phyloP scores from a whole-genome alignment of 495 filamentous ascomycete species.

The Daldinia decipiens region DNA sequence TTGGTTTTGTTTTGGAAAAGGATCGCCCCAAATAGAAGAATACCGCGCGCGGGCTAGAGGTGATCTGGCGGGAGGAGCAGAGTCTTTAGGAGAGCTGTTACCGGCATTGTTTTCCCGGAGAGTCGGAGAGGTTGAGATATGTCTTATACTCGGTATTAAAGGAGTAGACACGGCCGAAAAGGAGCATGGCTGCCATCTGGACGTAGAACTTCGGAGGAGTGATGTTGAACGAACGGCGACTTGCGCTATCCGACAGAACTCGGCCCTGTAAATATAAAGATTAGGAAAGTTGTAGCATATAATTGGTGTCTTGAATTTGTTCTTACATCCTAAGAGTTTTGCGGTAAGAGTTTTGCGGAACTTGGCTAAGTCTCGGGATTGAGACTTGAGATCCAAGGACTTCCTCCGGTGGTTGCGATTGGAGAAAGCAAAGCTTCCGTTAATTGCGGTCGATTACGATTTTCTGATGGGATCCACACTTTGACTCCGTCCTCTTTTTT shows the following conservation, averaged over 20 bases:
- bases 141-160: slow-evolving; percentile 9
- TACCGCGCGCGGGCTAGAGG: slow-evolving; percentile 20
- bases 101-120: slow-evolving; percentile 1
- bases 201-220: slow-evolving; percentile 26
- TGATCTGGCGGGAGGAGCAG: slow-evolving; percentile 1
- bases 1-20: neutral
- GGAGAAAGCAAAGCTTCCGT: neutral
- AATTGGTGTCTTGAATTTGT: neutral
- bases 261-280: slow-evolving; percentile 33
- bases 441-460: neutral
- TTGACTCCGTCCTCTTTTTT: neutral
- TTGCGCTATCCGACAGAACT: slow-evolving; percentile 41
- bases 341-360: slow-evolving; percentile 8
- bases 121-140: slow-evolving; percentile 26
- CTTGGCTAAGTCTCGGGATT: neutral
- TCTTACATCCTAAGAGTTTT: slow-evolving; percentile 25
- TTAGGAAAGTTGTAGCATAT: neutral
- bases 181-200: slow-evolving; percentile 31
- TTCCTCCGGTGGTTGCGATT: slow-evolving; percentile 1
- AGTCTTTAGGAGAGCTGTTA: neutral
- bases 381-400: slow-evolving; percentile 7
- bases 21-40: slow-evolving; percentile 15
- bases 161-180: slow-evolving; percentile 1
- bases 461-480: neutral
- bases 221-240: slow-evolving; percentile 36